Evolutionary conservation across 192 early-diverging fungal species (phyloP), one percentile per base, ranked within the genome.

Genomic region (Backusella tarrabulga): DNA sequence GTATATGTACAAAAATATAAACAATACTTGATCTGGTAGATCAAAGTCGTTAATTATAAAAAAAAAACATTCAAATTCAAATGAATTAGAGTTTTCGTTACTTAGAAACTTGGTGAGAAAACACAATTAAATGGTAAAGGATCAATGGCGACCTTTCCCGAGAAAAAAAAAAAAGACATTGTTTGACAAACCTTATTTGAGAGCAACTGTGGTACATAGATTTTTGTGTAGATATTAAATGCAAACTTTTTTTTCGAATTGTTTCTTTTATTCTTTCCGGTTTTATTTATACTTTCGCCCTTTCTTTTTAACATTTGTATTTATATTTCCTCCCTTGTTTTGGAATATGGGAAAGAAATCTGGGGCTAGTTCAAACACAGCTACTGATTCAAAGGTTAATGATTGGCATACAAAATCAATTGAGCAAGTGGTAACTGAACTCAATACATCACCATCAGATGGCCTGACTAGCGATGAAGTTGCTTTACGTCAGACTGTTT

Each of bases 301-400:
- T 69, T 69, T 69, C 0, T 40, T 69, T 69, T 38, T 36, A 19
- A 26, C 19, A 32, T 68, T 68, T 36, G 6, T 19, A 19, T 1
- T 17, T 35, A 3, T 8, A 36, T 6, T 11, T 8, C 11, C 21
- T 40, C 3, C 4, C 14, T 21, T 38, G 15, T 34, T 68, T 40
- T 40, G 17, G 1, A 6, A 40, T 4, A 38, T 38, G 36, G n/a
- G 9, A 69, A 69, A 38, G 17, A n/a, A 69, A 69, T 9, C n/a
- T 21, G n/a, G n/a, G 19, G 9, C 36, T 11, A 12, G 8, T 34
- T 17, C 35, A 12, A 12, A 21, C 21, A 12, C 2, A 9, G 6
- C 9, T 38, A n/a, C 34, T 38, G 35, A 95, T 95, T 14, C 93
- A 97, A 81, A 95, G 97, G 11, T 7, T 3, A n/a, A 67, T 34